A percentile compares a stretch with the other conserved stretches of the same genome.
phyloP scores from a whole-genome alignment of 768 basidiomycete genomes.

The Tylopilus sp. region DNA sequence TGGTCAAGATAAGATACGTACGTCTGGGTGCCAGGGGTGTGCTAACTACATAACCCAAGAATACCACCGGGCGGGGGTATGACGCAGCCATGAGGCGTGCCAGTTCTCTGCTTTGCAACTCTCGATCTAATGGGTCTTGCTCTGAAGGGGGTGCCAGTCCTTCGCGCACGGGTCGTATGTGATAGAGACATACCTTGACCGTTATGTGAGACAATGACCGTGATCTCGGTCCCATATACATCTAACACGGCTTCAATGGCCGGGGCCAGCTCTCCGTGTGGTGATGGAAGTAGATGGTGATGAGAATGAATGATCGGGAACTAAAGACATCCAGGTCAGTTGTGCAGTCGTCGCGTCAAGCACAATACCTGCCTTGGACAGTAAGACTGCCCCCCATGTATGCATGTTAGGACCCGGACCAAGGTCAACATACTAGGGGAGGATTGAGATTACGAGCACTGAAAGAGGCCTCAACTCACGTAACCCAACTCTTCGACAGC shows the following conservation, averaged over 20 bases:
- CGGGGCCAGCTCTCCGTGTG: slow-evolving; percentile 81
- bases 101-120: slow-evolving; percentile 78
- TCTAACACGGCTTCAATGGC: slow-evolving; percentile 86
- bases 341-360: neutral
- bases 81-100: slow-evolving; percentile 72
- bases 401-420: slow-evolving; percentile 87
- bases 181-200: slow-evolving; percentile 67
- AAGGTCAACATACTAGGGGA: slow-evolving; percentile 71
- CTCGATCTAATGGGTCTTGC: slow-evolving; percentile 85
- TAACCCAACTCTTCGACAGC: slow-evolving; percentile 77
- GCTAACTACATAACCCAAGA: slow-evolving; percentile 80
- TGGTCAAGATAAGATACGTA: slow-evolving; percentile 33
- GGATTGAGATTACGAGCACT: slow-evolving; percentile 3
- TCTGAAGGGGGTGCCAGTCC: slow-evolving; percentile 43
- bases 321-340: slow-evolving; percentile 32
- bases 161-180: neutral
- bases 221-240: slow-evolving; percentile 71
- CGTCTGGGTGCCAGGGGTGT: slow-evolving; percentile 60
- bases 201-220: slow-evolving; percentile 87
- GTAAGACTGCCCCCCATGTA: slow-evolving; percentile 82
- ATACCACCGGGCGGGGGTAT: slow-evolving; percentile 71
- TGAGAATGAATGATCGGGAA: slow-evolving; percentile 86
- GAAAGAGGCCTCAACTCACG: slow-evolving; percentile 42
- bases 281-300: slow-evolving; percentile 86
- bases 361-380: slow-evolving; percentile 59